These are phyloP conservation scores for Lizonia empirigonia DNA, from an alignment of 2,329 filamentous ascomycete genomes.

Conservation along the genomic window DNA sequence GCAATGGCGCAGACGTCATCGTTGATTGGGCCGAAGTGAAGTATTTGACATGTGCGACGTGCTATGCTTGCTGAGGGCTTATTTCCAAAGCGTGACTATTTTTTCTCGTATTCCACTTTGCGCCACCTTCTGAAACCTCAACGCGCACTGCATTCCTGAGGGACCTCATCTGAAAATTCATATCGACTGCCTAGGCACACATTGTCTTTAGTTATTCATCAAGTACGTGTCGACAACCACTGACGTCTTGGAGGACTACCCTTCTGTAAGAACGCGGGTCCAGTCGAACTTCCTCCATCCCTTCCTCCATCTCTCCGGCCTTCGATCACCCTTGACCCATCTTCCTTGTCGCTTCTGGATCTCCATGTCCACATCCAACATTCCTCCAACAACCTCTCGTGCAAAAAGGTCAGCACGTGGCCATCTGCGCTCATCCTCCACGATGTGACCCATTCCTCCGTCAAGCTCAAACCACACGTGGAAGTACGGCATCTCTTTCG, in stretches of 20 bases:
- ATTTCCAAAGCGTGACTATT: slow-evolving; percentile 12
- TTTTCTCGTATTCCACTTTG: slow-evolving; percentile 15
- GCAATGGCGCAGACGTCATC: slow-evolving; percentile 15
- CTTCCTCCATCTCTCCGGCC: slow-evolving; percentile 79
- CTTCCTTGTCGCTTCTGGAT: slow-evolving; percentile 88
- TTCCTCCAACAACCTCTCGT: slow-evolving; percentile 87
- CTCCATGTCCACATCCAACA: slow-evolving; percentile 81
- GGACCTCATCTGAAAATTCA: background rate
- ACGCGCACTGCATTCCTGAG: slow-evolving; percentile 16
- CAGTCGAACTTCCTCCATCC: slow-evolving; percentile 95
- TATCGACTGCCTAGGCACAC: background rate
- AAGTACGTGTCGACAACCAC: background rate
- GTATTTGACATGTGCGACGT: slow-evolving; percentile 25
- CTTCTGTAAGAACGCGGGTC: slow-evolving; percentile 67
- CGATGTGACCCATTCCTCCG: slow-evolving; percentile 88
- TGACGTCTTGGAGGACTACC: slow-evolving; percentile 15
- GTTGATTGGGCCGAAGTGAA: slow-evolving; percentile 24
- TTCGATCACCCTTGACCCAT: slow-evolving; percentile 72
- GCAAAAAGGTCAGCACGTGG: slow-evolving; percentile 92
- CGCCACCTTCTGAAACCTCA: slow-evolving; percentile 28
- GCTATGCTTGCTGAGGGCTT: slow-evolving; percentile 20
- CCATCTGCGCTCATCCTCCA: slow-evolving; percentile 86
- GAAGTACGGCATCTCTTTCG: slow-evolving; percentile 98
- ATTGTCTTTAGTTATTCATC: background rate
- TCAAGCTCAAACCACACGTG: slow-evolving; percentile 94